phyloP scores from a whole-genome alignment of 768 basidiomycete species.

The Auricularia cornea region DNA sequence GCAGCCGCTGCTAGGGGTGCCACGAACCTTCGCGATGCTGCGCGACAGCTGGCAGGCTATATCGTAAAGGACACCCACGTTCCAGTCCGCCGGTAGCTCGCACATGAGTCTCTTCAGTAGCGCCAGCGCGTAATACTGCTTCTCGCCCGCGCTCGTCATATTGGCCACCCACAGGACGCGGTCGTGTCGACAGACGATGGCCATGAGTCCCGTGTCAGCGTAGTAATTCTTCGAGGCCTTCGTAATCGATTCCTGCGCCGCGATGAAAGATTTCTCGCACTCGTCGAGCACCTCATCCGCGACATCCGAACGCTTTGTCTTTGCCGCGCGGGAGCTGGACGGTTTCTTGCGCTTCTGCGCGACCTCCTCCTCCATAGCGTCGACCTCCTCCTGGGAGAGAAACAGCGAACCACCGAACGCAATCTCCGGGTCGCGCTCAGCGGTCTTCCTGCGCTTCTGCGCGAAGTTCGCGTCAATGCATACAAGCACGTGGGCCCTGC shows the following conservation, averaged over 20 bases:
- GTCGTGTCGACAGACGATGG: no score
- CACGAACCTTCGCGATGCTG: neutral
- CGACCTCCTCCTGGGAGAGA: neutral
- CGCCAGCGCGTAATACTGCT: no score
- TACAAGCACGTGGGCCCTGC: constrained; percentile 6
- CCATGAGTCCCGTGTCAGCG: no score
- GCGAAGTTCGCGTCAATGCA: constrained; percentile 3
- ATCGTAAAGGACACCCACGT: constrained; percentile 4
- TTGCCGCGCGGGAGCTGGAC: neutral
- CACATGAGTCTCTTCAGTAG: neutral
- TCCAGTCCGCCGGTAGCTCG: neutral
- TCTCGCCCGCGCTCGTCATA: no score
- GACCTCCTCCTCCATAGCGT: neutral
- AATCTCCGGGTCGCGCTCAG: neutral
- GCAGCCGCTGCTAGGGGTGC: neutral
- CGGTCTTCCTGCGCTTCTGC: neutral
- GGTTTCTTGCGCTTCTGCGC: neutral
- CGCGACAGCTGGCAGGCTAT: constrained; percentile 3
- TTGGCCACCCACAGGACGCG: no score
- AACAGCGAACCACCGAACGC: neutral
- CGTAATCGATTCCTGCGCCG: no score
- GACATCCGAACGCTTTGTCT: no score
- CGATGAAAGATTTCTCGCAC: no score
- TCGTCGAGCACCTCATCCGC: no score
- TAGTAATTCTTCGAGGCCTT: no score